Conservation (phyloP, 1,284 basidiomycete genomes). For the Chalciporus sp. region DNA sequence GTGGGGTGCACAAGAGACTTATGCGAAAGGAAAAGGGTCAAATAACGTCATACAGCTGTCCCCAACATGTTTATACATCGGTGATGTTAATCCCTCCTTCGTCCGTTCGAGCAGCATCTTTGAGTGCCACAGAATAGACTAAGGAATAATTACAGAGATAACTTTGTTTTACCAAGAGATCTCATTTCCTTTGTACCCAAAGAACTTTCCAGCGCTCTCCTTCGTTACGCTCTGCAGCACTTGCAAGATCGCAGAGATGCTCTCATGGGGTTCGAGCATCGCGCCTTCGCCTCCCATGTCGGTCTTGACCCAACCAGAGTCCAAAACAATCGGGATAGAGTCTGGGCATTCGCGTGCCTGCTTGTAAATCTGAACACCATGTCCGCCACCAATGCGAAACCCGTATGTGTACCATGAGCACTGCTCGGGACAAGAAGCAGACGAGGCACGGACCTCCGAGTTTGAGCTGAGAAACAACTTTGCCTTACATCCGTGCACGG, state of each 20-base stretch:
- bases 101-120: neutral
- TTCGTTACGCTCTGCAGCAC: constrained; percentile 4
- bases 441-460: no score
- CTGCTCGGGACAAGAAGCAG: no score
- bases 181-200: constrained; percentile 9
- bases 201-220: constrained; percentile 14
- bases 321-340: constrained; percentile 31
- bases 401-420: no score
- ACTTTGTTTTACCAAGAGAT: constrained; percentile 12
- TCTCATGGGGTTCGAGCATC: constrained; percentile 12
- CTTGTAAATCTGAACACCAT: constrained; percentile 42
- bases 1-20: no score
- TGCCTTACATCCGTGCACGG: no score
- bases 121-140: neutral
- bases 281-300: constrained; percentile 20
- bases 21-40: no score
- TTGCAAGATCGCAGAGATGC: constrained; percentile 12
- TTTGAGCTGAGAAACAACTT: no score
- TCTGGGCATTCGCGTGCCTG: constrained; percentile 35
- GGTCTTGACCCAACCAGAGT: constrained; percentile 42
- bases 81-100: no score
- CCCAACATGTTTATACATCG: no score
- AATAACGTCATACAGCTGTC: no score
- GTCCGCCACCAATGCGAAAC: no score
- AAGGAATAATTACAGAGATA: neutral